Conservation (phyloP, 169 alveolate genomes). For the Hammondia hammondi region DNA sequence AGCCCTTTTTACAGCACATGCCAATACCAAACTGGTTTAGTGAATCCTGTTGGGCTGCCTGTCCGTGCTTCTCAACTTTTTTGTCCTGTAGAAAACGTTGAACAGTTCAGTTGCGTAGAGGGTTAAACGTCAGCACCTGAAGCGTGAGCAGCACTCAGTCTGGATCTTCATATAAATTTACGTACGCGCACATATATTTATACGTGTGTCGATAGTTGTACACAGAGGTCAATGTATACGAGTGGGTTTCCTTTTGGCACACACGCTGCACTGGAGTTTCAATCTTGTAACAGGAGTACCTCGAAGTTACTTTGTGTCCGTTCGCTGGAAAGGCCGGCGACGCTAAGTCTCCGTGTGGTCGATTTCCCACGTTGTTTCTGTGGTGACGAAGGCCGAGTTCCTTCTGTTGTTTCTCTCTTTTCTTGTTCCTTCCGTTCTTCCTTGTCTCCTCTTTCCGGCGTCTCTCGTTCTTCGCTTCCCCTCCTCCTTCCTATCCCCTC, state of each 20-base stretch:
- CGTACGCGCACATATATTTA: too few species aligned
- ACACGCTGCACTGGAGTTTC: too few species aligned
- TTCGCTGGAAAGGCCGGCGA: constrained; percentile 32
- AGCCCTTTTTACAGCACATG: constrained; percentile 86
- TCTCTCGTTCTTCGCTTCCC: background rate
- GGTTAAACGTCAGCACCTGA: too few species aligned
- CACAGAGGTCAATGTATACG: too few species aligned
- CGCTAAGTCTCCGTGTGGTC: constrained; percentile 8
- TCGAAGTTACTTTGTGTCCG: constrained; percentile 6
- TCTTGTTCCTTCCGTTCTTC: background rate
- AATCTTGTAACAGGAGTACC: background rate
- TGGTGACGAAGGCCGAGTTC: background rate
- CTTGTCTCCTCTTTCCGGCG: background rate
- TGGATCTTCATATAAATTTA: too few species aligned
- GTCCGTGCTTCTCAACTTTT: constrained; percentile 18
- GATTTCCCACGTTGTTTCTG: background rate
- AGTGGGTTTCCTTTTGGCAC: too few species aligned
- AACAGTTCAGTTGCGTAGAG: too few species aligned
- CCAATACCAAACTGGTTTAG: constrained; percentile 73
- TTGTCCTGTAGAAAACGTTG: background rate
- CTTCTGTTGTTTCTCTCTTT: background rate
- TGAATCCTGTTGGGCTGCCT: background rate
- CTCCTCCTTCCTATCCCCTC: background rate
- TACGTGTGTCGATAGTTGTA: too few species aligned
- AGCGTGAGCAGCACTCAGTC: too few species aligned